phyloP scores from a whole-genome alignment of 371 early-diverging fungal genomes.

The Apophysomyces sp. region DNA sequence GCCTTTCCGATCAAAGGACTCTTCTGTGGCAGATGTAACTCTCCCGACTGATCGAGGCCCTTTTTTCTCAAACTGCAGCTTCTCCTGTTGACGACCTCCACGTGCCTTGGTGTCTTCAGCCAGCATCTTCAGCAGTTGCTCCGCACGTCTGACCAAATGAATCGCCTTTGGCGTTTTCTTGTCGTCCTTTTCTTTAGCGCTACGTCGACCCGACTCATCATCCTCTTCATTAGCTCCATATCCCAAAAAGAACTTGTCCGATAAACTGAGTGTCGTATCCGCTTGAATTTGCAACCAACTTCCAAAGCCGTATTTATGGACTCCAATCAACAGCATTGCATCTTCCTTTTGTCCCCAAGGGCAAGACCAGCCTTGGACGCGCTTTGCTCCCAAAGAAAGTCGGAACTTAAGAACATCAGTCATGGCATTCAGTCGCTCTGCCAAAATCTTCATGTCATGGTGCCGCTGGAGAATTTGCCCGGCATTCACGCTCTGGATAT shows the following conservation, averaged over 20 bases:
- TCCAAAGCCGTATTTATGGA: constrained; percentile 93
- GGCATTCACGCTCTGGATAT: constrained; percentile 84
- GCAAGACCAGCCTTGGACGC: constrained; percentile 84
- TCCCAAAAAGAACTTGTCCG: constrained; percentile 81
- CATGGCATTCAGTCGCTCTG: constrained; percentile 28
- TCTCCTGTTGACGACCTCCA: not conserved
- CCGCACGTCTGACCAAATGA: constrained; percentile 87
- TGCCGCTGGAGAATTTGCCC: constrained; percentile 69
- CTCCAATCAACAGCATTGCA: constrained; percentile 93
- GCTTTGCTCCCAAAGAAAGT: constrained; percentile 70
- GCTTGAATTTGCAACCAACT: constrained; percentile 87
- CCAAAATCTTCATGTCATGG: constrained; percentile 48
- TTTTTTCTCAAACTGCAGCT: not conserved
- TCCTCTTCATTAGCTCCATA: constrained; percentile 38
- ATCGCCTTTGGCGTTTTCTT: constrained; percentile 77
- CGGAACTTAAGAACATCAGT: constrained; percentile 53
- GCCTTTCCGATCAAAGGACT: not conserved
- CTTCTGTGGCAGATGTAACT: not conserved
- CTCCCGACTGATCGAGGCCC: not conserved
- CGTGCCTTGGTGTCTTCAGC: constrained; percentile 41
- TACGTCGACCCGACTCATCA: constrained; percentile 23
- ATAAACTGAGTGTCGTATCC: constrained; percentile 74
- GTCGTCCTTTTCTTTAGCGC: constrained; percentile 20
- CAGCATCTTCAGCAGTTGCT: constrained; percentile 84
- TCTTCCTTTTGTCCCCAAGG: constrained; percentile 94